phyloP scores from a whole-genome alignment of 805 yeast species.

The Schizosaccharomyces octosporus region DNA sequence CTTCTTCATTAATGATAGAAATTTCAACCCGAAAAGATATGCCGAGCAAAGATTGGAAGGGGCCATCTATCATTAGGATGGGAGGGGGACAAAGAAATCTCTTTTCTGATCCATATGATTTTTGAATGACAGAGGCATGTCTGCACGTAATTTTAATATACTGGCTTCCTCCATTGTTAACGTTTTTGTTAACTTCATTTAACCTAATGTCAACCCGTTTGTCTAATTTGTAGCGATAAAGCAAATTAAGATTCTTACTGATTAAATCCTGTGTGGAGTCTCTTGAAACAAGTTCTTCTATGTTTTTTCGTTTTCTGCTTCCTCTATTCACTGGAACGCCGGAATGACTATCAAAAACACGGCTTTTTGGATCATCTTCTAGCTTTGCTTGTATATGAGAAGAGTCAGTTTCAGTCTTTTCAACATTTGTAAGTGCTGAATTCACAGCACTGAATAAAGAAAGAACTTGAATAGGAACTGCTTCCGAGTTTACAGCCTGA shows the following conservation, averaged over 20 bases:
- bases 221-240: too few relatives aligned
- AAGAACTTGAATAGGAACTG: neutral
- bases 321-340: too few relatives aligned
- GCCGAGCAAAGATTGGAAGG: neutral
- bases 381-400: neutral
- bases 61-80: neutral
- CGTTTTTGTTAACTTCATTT: too few relatives aligned
- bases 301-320: too few relatives aligned
- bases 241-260: too few relatives aligned
- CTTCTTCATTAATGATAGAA: neutral
- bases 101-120: slow-evolving; percentile 2
- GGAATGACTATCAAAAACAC: neutral
- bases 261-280: too few relatives aligned
- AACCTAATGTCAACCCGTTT: too few relatives aligned
- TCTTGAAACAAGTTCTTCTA: too few relatives aligned
- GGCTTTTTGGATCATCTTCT: neutral
- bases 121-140: slow-evolving; percentile 2
- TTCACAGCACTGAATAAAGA: neutral
- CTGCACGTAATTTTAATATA: neutral
- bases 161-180: too few relatives aligned
- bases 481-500: neutral
- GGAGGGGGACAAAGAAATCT: slow-evolving; percentile 3
- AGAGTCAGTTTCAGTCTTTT: neutral
- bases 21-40: neutral
- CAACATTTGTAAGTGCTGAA: neutral